Conservation (phyloP, 2,329 filamentous ascomycete species). For the Alternaria gansuensis region DNA sequence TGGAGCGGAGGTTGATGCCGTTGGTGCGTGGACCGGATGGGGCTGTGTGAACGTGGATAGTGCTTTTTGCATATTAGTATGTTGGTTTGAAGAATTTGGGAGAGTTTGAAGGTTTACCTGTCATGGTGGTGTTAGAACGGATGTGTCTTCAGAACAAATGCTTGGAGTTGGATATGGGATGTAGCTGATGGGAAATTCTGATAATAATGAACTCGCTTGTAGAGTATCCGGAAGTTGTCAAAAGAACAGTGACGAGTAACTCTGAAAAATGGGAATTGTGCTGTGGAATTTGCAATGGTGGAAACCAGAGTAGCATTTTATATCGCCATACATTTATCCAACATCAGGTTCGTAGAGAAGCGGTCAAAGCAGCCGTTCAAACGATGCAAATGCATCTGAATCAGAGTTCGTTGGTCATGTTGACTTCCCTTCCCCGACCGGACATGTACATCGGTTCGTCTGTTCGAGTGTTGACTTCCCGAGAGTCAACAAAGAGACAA, state of each 20-base stretch:
- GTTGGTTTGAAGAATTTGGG: background rate
- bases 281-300: background rate
- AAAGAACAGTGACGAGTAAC: background rate
- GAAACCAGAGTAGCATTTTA: conserved; percentile 5
- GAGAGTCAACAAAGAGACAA: conserved; percentile 13
- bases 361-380: conserved; percentile 25
- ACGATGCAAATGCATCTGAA: conserved; percentile 16
- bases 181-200: background rate
- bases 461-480: conserved; percentile 12
- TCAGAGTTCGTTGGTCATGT: conserved; percentile 18
- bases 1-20: conserved; percentile 25
- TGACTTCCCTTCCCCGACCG: conserved; percentile 25
- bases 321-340: conserved; percentile 7
- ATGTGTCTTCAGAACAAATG: background rate
- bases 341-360: conserved; percentile 8
- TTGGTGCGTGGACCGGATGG: conserved; percentile 7
- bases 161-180: background rate
- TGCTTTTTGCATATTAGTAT: conserved; percentile 15
- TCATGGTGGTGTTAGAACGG: conserved; percentile 21
- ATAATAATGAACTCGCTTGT: background rate
- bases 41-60: conserved; percentile 18
- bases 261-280: background rate
- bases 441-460: conserved; percentile 13
- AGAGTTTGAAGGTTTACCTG: conserved; percentile 16
- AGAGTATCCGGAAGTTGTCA: background rate